Evolutionary conservation across 352 stramenopile species (phyloP), one percentile per base, ranked within the genome.

Genomic region (Phytophthora podocarpi): DNA sequence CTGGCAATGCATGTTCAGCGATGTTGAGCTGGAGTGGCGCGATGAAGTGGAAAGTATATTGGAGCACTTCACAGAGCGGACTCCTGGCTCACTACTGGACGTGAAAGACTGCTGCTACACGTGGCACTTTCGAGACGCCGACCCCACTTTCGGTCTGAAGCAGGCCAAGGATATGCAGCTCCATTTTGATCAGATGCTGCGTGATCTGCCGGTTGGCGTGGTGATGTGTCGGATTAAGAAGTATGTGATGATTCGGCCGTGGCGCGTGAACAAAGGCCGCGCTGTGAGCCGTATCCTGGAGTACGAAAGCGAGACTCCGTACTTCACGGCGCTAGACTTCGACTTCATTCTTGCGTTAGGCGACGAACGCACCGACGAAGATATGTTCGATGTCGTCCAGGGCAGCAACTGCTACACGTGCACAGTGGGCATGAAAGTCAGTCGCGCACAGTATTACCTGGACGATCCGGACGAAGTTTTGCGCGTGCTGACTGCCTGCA

Each of bases 371-470:
- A 95, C 87, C 28, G 87, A 96, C 50, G 87, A 96, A 73, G 86
- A 96, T 46, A 96, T 96, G 86, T 96, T 95, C 48, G 88, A 96
- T 58, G 86, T 96, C 28, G 82, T 96, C 28, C 87, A 96, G 60
- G 87, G 86, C 23, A 89, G 74, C 65, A 93, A 96, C 49, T 95
- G 87, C 65, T 96, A 95, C 70, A 96, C 87, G 1, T 91, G 81
- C 66, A 93, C 87, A 7, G 87, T 96, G 21, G 87, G 87, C 37
- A 85, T 83, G 74, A 96, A 96, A 75, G 87, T 96, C 18, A 95
- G 84, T 59, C 82, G 85, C 18, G 85, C 85, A n/a, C 80, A 91
- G 47, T 91, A 91, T 64, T 93, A 90, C 39, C 45, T 93, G 47
- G 85, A 93, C 18, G 85, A 91, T 35, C 83, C 83, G 3, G 82